Base-by-base conservation (phyloP, 1,139 yeast genomes). In the Kluyveromyces sp. region DNA sequence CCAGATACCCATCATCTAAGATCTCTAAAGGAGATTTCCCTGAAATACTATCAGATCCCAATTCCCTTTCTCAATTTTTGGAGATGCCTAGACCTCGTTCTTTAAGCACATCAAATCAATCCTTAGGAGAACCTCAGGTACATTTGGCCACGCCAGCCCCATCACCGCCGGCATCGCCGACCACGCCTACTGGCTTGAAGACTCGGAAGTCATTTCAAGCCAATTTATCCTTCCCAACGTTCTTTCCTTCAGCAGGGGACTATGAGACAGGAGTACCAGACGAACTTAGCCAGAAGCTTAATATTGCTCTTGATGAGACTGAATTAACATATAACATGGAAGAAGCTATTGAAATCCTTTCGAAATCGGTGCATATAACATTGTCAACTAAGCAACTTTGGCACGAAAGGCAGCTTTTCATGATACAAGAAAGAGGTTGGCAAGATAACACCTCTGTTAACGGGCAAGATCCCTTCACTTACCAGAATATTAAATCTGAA, bases 81-180 rank as follows among this genome's bases (percentile, higher is more conserved):
- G 79, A 80, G 49, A 69, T 75, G 37, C 81, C 89, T 30, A 63
- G 83, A 40, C 84, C 81, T 47, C 72, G 80, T 4, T 63, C 76
- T 2, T 73, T 75, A 44, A 70, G 75, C 38, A 49, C 61, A 1
- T 43, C 57, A 8, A 63, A 60, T 43, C 37, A 49, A 20, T 73
- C 77, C 36, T 63, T 81, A 16, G 84, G 86, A 0, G 70, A 77
- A 0, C 87, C 84, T 31, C 72, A 67, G 1, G 66, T 83, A 2
- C 95, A 88, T 61, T 73, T 88, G 15, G 89, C 95, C 0, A 87
- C 96, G 0, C 96, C 95, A 0, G 85, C 83, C 0, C 94, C 95
- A 1, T 83, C 95, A 0, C 95, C 95, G 0, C 82, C 85, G 0
- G 63, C 77, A 8, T 75, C 83, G 1, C 88, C 94, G 20, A 69